Base-by-base conservation (phyloP, 257 asterid species). In the Solanum medicagineum region DNA sequence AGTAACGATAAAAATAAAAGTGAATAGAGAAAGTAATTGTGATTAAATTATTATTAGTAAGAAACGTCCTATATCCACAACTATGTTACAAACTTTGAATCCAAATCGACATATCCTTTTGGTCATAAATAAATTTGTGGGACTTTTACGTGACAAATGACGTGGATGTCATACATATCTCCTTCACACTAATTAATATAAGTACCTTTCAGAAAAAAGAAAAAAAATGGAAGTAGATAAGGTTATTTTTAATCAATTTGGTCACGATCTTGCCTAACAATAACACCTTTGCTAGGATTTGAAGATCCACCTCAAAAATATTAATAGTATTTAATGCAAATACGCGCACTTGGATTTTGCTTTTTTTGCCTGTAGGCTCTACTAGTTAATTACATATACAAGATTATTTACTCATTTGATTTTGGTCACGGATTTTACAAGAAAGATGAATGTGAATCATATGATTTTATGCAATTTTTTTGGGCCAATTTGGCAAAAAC, bases 381-480 rank as follows among this genome's bases (percentile, higher is more conserved):
- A 60, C 77, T 19, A 51, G 71, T 53, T 49, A 45, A 66, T 13
- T n/a, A 22, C 40, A 66, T 29, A 29, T 15, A 73, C 10, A 24
- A 51, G 63, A 29, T 26, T 56, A 60, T 75, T 71, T 22, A 60
- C 57, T 75, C 62, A 86, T 83, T 90, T 86, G 14, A 84, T 83
- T 90, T 87, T 12, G 86, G 86, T 91, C 96, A 93, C 96, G 94
- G 91, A 77, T 54, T 86, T 84, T 77, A 71, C 59, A 71, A 86
- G 74, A 84, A 82, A 24, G 47, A 26, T 26, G 40, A 87, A 44
- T 40, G 65, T 81, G 82, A 81, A 73, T 93, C 93, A 88, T 91
- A 89, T 91, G 92, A 89, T 83, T 87, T 88, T 5, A 40, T 22
- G n/a, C 63, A 6, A 74, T 36, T 17, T 32, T 1, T 74, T 55